phyloP scores from a whole-genome alignment of 73 alveolate species.

The Paramecium sexaurelia region DNA sequence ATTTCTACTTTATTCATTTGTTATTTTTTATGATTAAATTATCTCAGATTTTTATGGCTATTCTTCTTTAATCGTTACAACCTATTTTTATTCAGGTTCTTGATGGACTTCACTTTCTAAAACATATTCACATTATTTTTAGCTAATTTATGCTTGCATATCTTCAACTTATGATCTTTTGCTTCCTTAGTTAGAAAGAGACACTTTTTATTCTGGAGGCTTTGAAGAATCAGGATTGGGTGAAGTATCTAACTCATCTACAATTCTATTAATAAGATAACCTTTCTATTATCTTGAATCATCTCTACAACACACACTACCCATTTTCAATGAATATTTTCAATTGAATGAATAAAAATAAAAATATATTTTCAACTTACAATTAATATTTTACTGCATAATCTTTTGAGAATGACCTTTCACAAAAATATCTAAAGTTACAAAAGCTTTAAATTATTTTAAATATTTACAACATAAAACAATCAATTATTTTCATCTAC shows the following conservation, averaged over 20 bases:
- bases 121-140: neutral
- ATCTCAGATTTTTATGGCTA: neutral
- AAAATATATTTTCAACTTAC: neutral
- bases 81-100: neutral
- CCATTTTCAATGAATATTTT: neutral
- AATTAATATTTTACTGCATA: neutral
- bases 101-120: neutral
- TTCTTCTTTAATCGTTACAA: neutral
- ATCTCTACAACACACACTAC: slow-evolving; percentile 16
- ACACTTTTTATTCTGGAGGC: slow-evolving; percentile 2
- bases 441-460: too few species aligned
- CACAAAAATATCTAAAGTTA: too few species aligned
- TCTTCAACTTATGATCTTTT: slow-evolving; percentile 33
- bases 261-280: neutral
- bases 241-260: neutral
- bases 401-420: too few species aligned
- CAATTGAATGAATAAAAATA: neutral
- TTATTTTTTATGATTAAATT: neutral
- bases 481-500: too few species aligned
- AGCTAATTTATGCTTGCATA: neutral
- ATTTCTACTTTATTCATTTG: neutral
- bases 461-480: too few species aligned
- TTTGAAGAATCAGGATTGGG: neutral
- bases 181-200: neutral
- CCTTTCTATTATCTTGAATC: neutral